Evolutionary conservation across 2,329 filamentous ascomycete genomes (phyloP), one percentile per base, ranked within the genome.

Genomic region (Calonectria montana): DNA sequence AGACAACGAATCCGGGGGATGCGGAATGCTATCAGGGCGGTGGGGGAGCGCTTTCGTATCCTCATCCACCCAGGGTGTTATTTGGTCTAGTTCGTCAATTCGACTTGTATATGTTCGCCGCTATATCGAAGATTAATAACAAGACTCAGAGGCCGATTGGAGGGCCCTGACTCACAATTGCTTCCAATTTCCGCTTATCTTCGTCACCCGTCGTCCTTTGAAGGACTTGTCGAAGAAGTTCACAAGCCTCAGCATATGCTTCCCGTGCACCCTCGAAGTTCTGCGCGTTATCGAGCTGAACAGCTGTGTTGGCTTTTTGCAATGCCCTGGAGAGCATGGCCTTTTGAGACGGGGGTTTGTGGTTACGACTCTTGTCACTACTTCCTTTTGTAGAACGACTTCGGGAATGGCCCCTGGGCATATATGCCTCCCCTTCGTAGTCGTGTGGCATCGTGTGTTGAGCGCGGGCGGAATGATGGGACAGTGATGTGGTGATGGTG

Each of bases 311-410:
- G 62, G 97, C 97, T 84, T 98, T 98, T 81, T 97, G 94, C 67
- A 99, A 86, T 0, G 97, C 97, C 78, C 94, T 94, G n/a, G 96
- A 98, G 41, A 99, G 89, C 96, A 98, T 98, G 13, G 93, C 94
- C 86, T 98, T 98, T 82, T 98, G 94, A 1, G 94, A 95, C 16
- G 91, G 90, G n/a, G 84, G 84, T 73, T 87, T 87, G n/a, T 71
- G 47, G 18, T 73, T 69, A 12, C 80, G 79, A 50, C 67, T 67
- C 66, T 77, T 83, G 39, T 85, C 83, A 39, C 71, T 73, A 67
- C 82, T 84, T 15, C 81, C 77, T 41, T 80, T 84, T 9, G 80
- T 80, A 59, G 77, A 82, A 29, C 81, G 80, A 47, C 76, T 81
- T 48, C 80, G 78, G 2, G 81, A 80, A 69, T 82, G 83, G 18